phyloP scores from a whole-genome alignment of 192 early-diverging fungal species.

The Umbelopsis vinacea region DNA sequence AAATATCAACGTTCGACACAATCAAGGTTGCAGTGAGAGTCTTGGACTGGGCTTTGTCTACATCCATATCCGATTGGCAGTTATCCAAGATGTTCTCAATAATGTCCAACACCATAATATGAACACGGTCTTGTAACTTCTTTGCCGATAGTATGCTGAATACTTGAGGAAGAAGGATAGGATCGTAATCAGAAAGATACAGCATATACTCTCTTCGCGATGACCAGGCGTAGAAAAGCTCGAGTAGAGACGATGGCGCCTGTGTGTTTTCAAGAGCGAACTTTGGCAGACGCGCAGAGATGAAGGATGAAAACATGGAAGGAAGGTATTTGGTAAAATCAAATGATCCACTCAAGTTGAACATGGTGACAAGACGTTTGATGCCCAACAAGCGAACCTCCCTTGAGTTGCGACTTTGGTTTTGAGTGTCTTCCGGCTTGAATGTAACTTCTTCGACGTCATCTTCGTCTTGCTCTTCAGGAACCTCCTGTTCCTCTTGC shows the following conservation, averaged over 20 bases:
- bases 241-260: constrained; percentile 77
- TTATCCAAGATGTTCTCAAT: constrained; percentile 69
- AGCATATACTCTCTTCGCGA: constrained; percentile 60
- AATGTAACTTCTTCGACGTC: constrained; percentile 24
- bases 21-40: constrained; percentile 51
- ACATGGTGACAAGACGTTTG: constrained; percentile 77
- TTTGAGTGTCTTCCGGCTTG: constrained; percentile 14
- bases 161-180: constrained; percentile 68
- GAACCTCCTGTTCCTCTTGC: constrained; percentile 26
- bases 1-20: constrained; percentile 54
- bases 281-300: constrained; percentile 71
- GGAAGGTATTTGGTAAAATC: constrained; percentile 79
- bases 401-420: constrained; percentile 57
- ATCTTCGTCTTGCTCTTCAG: constrained; percentile 19
- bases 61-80: constrained; percentile 54
- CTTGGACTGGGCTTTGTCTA: constrained; percentile 38
- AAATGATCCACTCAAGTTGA: constrained; percentile 72
- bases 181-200: constrained; percentile 70
- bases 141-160: constrained; percentile 78
- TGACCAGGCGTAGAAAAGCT: constrained; percentile 82
- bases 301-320: constrained; percentile 72
- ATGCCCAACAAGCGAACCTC: constrained; percentile 73
- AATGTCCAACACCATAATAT: constrained; percentile 73
- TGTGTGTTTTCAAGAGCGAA: constrained; percentile 89
- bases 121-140: constrained; percentile 76